Evolutionary conservation across 2,329 filamentous ascomycete genomes (phyloP).

Genomic region (Pseudogymnoascus sp.): DNA sequence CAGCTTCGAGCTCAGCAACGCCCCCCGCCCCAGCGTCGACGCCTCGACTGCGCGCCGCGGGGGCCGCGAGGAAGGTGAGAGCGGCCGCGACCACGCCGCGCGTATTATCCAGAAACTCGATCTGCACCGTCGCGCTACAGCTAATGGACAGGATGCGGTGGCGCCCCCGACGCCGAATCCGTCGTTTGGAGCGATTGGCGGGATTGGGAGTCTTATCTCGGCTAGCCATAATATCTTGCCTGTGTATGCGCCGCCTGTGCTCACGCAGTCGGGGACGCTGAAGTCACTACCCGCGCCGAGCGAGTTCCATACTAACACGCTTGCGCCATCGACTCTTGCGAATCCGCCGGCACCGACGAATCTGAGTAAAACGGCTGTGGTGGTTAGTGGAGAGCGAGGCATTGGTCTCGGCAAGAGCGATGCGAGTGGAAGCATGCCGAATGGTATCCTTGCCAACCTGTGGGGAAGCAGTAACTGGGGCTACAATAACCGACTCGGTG

Average conservation of each 20-base stretch:
- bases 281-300: slow-evolving; percentile 31
- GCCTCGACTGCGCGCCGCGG: slow-evolving; percentile 39
- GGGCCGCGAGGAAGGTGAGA: slow-evolving; percentile 63
- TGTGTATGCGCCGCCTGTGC: slow-evolving; percentile 41
- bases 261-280: slow-evolving; percentile 19
- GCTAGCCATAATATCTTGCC: slow-evolving; percentile 74
- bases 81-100: slow-evolving; percentile 70
- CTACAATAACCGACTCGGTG: slow-evolving; percentile 48
- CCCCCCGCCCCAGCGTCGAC: slow-evolving; percentile 65
- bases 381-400: slow-evolving; percentile 69
- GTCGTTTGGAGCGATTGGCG: slow-evolving; percentile 39
- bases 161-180: slow-evolving; percentile 33
- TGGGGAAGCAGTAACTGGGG: slow-evolving; percentile 88
- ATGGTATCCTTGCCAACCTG: slow-evolving; percentile 82
- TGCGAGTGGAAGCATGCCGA: slow-evolving; percentile 64
- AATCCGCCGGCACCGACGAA: slow-evolving; percentile 78
- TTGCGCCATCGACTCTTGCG: slow-evolving; percentile 76
- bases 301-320: slow-evolving; percentile 47
- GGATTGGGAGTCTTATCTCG: slow-evolving; percentile 79
- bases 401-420: slow-evolving; percentile 53
- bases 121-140: slow-evolving; percentile 70
- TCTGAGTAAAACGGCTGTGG: slow-evolving; percentile 76
- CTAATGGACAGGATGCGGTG: slow-evolving; percentile 35
- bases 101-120: slow-evolving; percentile 91
- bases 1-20: slow-evolving; percentile 42